Evolutionary conservation across 179 eudicot genomes (phyloP).

Genomic region (Pouteria campechiana): DNA sequence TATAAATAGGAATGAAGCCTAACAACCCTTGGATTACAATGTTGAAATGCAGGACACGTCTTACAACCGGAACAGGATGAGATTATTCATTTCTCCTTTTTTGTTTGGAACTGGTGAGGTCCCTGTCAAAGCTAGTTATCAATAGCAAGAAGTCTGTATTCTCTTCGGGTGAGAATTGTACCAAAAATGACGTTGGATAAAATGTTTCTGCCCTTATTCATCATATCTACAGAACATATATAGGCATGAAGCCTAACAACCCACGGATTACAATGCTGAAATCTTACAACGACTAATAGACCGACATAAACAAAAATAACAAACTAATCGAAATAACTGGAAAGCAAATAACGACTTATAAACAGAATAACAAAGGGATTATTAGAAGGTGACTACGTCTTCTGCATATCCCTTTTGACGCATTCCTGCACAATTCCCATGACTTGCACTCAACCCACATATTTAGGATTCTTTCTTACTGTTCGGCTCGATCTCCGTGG

Average conservation of each 20-base stretch:
- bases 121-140: too few relatives aligned
- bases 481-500: not conserved
- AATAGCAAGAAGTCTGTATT: too few relatives aligned
- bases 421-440: not conserved
- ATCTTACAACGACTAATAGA: not conserved
- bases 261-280: not conserved
- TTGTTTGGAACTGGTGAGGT: too few relatives aligned
- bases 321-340: not conserved
- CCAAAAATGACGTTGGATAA: too few relatives aligned
- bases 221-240: not conserved
- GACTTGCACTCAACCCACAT: not conserved
- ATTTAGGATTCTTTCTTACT: not conserved
- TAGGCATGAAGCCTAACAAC: not conserved
- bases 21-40: too few relatives aligned
- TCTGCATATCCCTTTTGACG: not conserved
- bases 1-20: too few relatives aligned
- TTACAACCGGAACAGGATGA: too few relatives aligned
- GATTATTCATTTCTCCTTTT: too few relatives aligned
- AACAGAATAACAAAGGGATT: not conserved
- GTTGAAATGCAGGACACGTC: too few relatives aligned
- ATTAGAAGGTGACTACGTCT: not conserved
- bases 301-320: not conserved
- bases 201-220: not conserved
- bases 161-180: too few relatives aligned
- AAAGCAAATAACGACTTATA: not conserved